Percentiles rank a stretch among this genome's conserved stretches.
phyloP scores from a whole-genome alignment of 2,329 filamentous ascomycete species.

The Aspergillus brunneoviolaceus region DNA sequence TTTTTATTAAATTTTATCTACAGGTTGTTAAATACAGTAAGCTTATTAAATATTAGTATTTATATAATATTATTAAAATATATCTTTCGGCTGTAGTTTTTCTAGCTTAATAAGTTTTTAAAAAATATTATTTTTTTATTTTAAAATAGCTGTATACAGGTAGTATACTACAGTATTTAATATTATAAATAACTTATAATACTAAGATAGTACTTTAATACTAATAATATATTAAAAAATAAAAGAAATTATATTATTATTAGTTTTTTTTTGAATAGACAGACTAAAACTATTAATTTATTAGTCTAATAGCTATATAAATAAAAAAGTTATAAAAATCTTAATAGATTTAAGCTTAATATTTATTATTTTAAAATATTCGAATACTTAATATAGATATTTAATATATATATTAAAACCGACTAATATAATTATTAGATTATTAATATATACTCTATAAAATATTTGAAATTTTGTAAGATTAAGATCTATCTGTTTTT shows the following conservation, averaged over 20 bases:
- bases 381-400: not conserved
- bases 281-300: not conserved
- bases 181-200: not conserved
- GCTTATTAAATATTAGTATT: not conserved
- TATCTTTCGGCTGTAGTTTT: not conserved
- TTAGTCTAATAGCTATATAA: not conserved
- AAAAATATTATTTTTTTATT: not conserved
- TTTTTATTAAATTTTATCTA: not conserved
- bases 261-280: not conserved
- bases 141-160: not conserved
- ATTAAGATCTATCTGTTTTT: not conserved
- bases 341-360: not conserved
- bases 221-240: not conserved
- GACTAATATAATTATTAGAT: no score
- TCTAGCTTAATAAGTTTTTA: not conserved
- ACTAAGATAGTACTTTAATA: not conserved
- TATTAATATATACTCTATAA: not conserved
- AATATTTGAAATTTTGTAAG: not conserved
- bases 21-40: not conserved
- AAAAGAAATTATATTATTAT: not conserved
- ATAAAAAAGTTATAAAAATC: not conserved
- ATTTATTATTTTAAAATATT: not conserved
- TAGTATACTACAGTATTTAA: not conserved
- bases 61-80: not conserved
- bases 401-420: not conserved